Evolutionary conservation across 306 rosid species (phyloP).

Genomic region (Cicer cuneatum): DNA sequence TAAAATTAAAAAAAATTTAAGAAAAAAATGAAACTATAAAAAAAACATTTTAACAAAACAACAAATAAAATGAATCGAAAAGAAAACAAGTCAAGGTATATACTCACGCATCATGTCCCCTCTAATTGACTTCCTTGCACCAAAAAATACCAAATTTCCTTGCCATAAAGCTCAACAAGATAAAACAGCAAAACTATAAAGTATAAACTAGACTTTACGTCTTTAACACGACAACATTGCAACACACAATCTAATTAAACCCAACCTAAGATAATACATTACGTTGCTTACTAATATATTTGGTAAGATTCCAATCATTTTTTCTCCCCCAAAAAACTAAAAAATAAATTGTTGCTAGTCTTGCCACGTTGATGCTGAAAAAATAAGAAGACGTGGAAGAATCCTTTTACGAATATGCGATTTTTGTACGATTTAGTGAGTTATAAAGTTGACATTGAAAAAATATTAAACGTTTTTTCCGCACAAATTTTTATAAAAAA

Average conservation of each 20-base stretch:
- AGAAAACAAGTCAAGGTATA: neutral
- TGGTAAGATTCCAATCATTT: conserved; percentile 20
- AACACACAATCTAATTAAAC: neutral
- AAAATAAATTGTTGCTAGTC: neutral
- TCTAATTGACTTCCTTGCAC: conserved; percentile 37
- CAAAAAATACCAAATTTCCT: conserved; percentile 38
- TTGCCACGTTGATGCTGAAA: conserved; percentile 21
- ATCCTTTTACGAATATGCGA: conserved; percentile 20
- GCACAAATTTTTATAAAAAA: too few relatives aligned
- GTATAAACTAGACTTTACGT: conserved; percentile 35
- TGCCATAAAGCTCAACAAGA: conserved; percentile 9
- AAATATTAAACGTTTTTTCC: neutral
- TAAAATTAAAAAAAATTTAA: too few relatives aligned
- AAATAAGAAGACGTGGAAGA: neutral
- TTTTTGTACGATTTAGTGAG: conserved; percentile 23
- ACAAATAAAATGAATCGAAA: too few relatives aligned
- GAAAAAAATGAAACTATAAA: too few relatives aligned
- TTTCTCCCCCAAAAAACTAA: neutral
- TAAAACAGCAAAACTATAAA: neutral
- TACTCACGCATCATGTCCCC: neutral
- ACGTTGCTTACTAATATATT: conserved; percentile 2
- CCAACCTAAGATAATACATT: neutral
- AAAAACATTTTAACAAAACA: too few relatives aligned
- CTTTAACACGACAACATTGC: conserved; percentile 29
- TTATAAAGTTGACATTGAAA: conserved; percentile 31